These are phyloP conservation scores for Mycosphaerella arachidis DNA, from an alignment of 2,329 filamentous ascomycete genomes.

Conservation along the genomic window DNA sequence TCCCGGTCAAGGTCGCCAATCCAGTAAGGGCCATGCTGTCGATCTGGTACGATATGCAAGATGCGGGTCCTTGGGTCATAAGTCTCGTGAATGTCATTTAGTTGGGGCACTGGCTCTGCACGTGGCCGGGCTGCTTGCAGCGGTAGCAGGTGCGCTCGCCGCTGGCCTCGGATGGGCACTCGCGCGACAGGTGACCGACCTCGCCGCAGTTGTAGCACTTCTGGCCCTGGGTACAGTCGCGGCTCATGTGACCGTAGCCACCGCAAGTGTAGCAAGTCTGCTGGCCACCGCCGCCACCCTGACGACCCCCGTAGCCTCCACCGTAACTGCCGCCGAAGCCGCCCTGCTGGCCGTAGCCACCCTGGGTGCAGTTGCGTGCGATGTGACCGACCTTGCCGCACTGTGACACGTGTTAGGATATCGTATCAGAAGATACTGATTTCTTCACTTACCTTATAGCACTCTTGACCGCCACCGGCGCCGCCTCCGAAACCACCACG, in stretches of 20 bases:
- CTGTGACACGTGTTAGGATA: slow-evolving; percentile 73
- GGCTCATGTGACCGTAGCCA: slow-evolving; percentile 80
- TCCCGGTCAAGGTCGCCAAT: slow-evolving; percentile 29
- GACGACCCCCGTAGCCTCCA: slow-evolving; percentile 44
- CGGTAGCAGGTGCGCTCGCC: slow-evolving; percentile 98
- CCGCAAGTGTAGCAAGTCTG: slow-evolving; percentile 99
- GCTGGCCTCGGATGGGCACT: slow-evolving; percentile 89
- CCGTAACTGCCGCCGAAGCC: slow-evolving; percentile 41
- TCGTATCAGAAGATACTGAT: background rate
- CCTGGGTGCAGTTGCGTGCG: slow-evolving; percentile 79
- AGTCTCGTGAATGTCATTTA: slow-evolving; percentile 40
- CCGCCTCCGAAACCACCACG: slow-evolving; percentile 46
- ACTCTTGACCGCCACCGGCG: slow-evolving; percentile 43
- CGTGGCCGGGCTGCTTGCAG: slow-evolving; percentile 78
- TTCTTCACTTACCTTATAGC: slow-evolving; percentile 20
- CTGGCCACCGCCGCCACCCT: slow-evolving; percentile 39
- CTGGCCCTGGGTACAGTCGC: slow-evolving; percentile 97
- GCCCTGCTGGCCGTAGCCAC: slow-evolving; percentile 46
- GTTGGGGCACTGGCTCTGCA: slow-evolving; percentile 91
- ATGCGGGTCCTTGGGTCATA: slow-evolving; percentile 20
- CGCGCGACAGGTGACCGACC: slow-evolving; percentile 89
- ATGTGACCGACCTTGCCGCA: slow-evolving; percentile 96
- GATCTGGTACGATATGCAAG: slow-evolving; percentile 21
- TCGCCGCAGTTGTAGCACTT: slow-evolving; percentile 99
- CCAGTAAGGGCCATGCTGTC: slow-evolving; percentile 28